Base-by-base conservation (phyloP, 2,329 filamentous ascomycete species). In the Colletotrichum sp. region DNA sequence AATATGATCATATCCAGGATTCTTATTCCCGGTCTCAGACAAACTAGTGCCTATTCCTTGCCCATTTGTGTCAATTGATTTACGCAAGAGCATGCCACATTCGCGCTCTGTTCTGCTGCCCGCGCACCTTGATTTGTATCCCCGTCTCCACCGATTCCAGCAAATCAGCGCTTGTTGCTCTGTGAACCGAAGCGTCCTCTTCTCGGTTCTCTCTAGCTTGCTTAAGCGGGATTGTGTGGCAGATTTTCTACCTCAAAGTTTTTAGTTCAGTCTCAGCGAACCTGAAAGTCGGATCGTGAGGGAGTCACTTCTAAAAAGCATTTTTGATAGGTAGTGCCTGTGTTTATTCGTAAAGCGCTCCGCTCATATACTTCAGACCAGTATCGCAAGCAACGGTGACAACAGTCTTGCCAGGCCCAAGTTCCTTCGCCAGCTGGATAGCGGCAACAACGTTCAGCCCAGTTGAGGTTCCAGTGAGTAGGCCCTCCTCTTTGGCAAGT, bases 301-400 rank as follows among this genome's bases (percentile, higher is more conserved):
- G 9, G 18, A n/a, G 39, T 48, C 39, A 48, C 18, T n/a, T 43
- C 39, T 1, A 43, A 43, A 43, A 43, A 39, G 5, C 6, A 3
- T 13, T 4, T 57, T 6, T 8, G 1, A 21, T 57, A 57, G 3
- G 12, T 13, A n/a, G 26, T 60, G 13, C 28, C 9, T 12, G 4
- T 30, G 5, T 30, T 60, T 7, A 61, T 5, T 61, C 2, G 3
- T 61, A 74, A 8, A 70, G 6, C 24, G 36, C 8, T 7, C 72
- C 60, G 18, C 52, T 52, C 55, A 74, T 24, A 32, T 76, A 76
- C 36, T 74, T 76, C 5, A 76, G 18, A 6, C 67, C 55, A 4
- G 75, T 55, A 48, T 75, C 72, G 39, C 72, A 75, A 13, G 67
- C 72, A 24, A 77, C 43, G 5, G 72, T 70, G 5, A 77, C 34